phyloP scores from a whole-genome alignment of 768 basidiomycete species.

The Termitomyces sp. region DNA sequence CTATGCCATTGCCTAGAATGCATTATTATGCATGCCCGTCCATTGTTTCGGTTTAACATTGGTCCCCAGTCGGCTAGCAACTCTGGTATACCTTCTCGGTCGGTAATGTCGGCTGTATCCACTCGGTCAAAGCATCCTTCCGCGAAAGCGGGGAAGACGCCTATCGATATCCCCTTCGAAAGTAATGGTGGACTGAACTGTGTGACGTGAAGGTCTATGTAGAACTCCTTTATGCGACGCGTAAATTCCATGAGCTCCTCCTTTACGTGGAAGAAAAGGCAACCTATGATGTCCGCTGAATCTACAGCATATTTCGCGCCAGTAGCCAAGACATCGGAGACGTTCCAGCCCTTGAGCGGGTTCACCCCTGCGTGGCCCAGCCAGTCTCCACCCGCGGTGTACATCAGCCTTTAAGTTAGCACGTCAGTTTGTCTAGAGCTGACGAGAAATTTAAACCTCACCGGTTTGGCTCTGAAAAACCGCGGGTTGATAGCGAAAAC shows the following conservation, averaged over 20 bases:
- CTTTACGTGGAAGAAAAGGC: constrained; percentile 44
- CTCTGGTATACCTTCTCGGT: constrained; percentile 27
- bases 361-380: constrained; percentile 35
- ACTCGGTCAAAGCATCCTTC: constrained; percentile 38
- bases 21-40: constrained; percentile 32
- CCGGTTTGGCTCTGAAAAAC: constrained; percentile 39
- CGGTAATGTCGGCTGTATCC: constrained; percentile 34
- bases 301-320: constrained; percentile 34
- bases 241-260: constrained; percentile 36
- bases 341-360: constrained; percentile 49
- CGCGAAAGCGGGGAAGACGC: constrained; percentile 33
- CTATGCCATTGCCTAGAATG: constrained; percentile 36
- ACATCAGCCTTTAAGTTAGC: constrained; percentile 34
- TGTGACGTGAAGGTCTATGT: constrained; percentile 36
- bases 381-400: constrained; percentile 44
- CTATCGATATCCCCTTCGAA: constrained; percentile 36
- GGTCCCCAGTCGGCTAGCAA: constrained; percentile 36
- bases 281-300: constrained; percentile 35
- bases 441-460: constrained; percentile 12
- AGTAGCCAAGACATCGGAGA: constrained; percentile 34
- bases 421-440: not conserved
- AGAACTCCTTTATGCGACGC: constrained; percentile 30
- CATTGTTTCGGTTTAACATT: constrained; percentile 32
- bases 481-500: constrained; percentile 29
- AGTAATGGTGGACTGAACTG: constrained; percentile 41